A percentile compares a stretch with the other conserved stretches of the same genome.
Conservation (phyloP, 2,329 filamentous ascomycete genomes). For the Eutypella sp. region DNA sequence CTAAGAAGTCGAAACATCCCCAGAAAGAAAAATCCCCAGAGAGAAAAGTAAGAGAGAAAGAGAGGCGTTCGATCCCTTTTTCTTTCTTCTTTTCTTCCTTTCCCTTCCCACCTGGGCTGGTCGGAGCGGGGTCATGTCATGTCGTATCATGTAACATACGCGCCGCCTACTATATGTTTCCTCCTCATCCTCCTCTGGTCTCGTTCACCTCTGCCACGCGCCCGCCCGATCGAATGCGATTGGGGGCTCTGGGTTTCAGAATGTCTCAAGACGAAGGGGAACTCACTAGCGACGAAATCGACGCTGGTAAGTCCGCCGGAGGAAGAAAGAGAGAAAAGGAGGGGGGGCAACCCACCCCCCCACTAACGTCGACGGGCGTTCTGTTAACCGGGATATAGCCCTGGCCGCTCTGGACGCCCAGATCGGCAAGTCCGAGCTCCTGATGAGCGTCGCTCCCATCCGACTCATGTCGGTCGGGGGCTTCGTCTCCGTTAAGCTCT, state of each 20-base stretch:
- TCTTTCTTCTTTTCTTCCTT: too few relatives aligned
- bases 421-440: conserved; percentile 18
- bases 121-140: not conserved
- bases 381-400: conserved; percentile 5
- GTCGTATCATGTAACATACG: not conserved
- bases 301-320: not conserved
- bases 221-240: not conserved
- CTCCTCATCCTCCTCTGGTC: not conserved
- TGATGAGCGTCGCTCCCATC: conserved; percentile 23
- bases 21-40: too few relatives aligned
- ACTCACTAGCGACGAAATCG: not conserved
- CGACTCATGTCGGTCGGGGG: conserved; percentile 21
- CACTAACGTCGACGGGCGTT: not conserved
- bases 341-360: too few relatives aligned
- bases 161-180: not conserved
- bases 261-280: not conserved
- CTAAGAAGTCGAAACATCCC: not conserved
- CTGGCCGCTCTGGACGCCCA: conserved; percentile 16
- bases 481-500: conserved; percentile 17
- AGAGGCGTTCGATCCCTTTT: not conserved
- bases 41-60: not conserved
- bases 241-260: not conserved
- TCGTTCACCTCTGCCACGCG: not conserved
- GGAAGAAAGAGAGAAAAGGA: not conserved
- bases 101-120: too few relatives aligned